phyloP scores from a whole-genome alignment of 225 moss, liverwort and hornwort genomes.

The Sphagnum tenellum region DNA sequence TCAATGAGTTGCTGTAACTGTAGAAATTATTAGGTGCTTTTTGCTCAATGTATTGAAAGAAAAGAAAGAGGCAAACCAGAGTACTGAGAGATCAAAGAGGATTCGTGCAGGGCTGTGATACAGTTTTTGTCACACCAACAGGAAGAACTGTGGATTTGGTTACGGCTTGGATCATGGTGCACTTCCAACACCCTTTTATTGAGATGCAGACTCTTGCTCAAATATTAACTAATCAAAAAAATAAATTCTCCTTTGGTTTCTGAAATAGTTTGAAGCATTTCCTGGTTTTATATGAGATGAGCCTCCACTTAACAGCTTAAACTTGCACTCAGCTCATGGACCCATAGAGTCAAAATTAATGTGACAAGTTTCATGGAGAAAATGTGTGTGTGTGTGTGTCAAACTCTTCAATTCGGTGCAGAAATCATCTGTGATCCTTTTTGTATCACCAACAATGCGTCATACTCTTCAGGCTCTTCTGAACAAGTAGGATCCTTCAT shows the following conservation, averaged over 20 bases:
- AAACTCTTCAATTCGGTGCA: conserved; percentile 13
- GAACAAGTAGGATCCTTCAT: conserved; percentile 48
- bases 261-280: not conserved
- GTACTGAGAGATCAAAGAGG: conserved; percentile 2
- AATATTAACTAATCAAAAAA: conserved; percentile 4
- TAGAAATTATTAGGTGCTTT: too few relatives aligned
- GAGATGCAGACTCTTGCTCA: conserved; percentile 8
- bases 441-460: conserved; percentile 64
- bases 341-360: too few relatives aligned
- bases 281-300: not conserved
- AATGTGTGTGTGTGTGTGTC: too few relatives aligned
- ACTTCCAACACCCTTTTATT: not conserved
- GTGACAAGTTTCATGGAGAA: too few relatives aligned
- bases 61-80: too few relatives aligned
- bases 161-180: conserved; percentile 90
- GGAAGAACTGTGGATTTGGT: conserved; percentile 88
- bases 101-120: conserved; percentile 82
- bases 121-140: conserved; percentile 84
- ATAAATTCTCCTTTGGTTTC: not conserved
- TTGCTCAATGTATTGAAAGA: too few relatives aligned
- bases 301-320: too few relatives aligned
- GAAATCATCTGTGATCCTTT: conserved; percentile 71
- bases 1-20: too few relatives aligned
- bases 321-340: too few relatives aligned
- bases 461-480: conserved; percentile 55